Evolutionary conservation across 805 yeast genomes (phyloP), one percentile per base, ranked within the genome.

Genomic region (Teunomyces lycoperdinae): DNA sequence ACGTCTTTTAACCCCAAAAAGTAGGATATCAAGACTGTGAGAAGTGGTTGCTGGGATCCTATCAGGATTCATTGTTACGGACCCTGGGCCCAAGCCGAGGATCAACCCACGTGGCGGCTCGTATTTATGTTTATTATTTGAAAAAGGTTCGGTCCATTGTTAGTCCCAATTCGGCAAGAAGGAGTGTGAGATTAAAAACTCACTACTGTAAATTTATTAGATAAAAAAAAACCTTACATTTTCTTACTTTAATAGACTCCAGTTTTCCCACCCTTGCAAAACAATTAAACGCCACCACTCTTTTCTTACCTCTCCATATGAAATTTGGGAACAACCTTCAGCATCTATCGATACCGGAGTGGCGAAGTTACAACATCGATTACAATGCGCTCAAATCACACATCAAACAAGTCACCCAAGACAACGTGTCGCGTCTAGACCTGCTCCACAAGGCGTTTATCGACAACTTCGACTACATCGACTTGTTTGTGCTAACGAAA

Each of bases 331-430:
- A 80, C 36, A 90, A 86, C 58, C 75, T 91, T 17, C 72, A 78
- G 45, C 82, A 80, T 53, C 76, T 89, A 56, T 86, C 96, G 9
- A 86, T 89, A 20, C 89, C 91, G 1, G 94, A 88, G 69, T 91
- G 98, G 97, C 79, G 79, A 57, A 79, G 80, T 51, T 85, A 88
- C 66, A 89, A 91, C 64, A 75, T 91, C 35, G 90, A 89, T 59
- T 91, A 91, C 67, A 85, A 89, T 55, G 87, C 83, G 32, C 63
- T 91, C 48, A 91, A 90, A 65, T 67, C 68, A 4, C 74, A 78
- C 40, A 88, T 91, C 49, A 77, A 84, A 56, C 61, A 64, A 16
- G 81, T 83, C 7, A 85, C 92, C 44, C 54, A 50, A 38, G n/a
- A 42, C 11, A 30, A 45, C 4, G 44, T 16, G 13, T 28, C 33